Evolutionary conservation across 768 basidiomycete genomes (phyloP), one percentile per base, ranked within the genome.

Genomic region (Auricularia auricula-judae): DNA sequence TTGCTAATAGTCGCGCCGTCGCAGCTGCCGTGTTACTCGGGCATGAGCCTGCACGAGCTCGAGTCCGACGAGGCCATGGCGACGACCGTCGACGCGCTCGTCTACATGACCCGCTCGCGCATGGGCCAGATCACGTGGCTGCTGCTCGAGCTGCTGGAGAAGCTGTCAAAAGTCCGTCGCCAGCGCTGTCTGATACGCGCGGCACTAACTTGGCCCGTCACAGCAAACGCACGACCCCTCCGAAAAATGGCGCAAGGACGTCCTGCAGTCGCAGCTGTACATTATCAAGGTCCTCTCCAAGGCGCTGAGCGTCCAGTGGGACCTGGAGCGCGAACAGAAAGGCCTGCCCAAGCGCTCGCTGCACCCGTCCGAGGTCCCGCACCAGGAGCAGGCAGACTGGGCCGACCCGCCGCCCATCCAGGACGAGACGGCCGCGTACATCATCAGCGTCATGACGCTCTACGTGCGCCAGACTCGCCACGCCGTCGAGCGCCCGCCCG

Each of bases 11-110:
- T 8, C 21, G 16, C 36, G 34, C 21, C 53, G 34, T 34, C 70
- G 18, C 64, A 97, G 94, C 81, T 97, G 8, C 94, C 93, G 63
- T 87, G 85, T 71, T 82, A 91, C 75, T 93, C 93, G 36, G 93
- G 93, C 21, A 78, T 84, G 51, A 77, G 85, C 12, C 73, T 95
- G 65, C 84, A 86, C 70, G 80, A 82, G 35, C 77, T 95, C 63
- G 93, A 96, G 75, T 79, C 79, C 7, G 92, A 95, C 74, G 76
- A 80, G 39, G 85, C 90, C 4, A 85, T 89, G 0, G 84, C 86
- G 67, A 85, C 90, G 71, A 84, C 88, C 7, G 84, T 94, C 47
- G 84, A 88, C 67, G 84, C 91, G 12, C 79, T 96, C 18, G 82
- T 91, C n/a, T 86, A 91, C 56, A 81, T 95, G 14, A 85, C 92